These are phyloP conservation scores for Coemansia sp. DNA, from an alignment of 192 early-diverging fungal species.

Conservation along the genomic window DNA sequence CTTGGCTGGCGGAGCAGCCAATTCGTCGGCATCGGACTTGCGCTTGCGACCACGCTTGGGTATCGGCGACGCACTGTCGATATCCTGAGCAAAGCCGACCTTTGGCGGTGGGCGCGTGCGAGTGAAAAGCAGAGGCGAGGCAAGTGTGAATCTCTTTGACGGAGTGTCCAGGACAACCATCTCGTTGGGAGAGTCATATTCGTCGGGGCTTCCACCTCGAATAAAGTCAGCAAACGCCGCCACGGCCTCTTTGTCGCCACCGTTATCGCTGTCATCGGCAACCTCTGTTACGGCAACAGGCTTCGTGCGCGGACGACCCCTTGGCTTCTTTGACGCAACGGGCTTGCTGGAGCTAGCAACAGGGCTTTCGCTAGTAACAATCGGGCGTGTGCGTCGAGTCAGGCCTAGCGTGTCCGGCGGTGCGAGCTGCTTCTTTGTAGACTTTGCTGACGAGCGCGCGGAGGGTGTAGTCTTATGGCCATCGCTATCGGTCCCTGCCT, in stretches of 20 bases:
- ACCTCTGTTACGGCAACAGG: background rate
- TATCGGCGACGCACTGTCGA: slow-evolving; percentile 4
- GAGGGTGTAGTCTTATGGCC: slow-evolving; percentile 2
- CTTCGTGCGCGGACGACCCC: background rate
- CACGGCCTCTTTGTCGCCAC: background rate
- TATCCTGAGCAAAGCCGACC: background rate
- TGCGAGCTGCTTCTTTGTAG: background rate
- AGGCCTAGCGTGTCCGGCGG: slow-evolving; percentile 30
- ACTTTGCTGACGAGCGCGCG: background rate
- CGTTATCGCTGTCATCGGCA: slow-evolving; percentile 1
- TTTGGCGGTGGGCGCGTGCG: slow-evolving; percentile 1
- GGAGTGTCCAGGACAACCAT: background rate
- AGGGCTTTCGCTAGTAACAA: background rate
- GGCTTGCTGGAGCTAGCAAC: background rate
- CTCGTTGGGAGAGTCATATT: background rate
- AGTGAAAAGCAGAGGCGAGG: slow-evolving; percentile 1
- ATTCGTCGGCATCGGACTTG: background rate
- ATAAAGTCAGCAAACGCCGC: slow-evolving; percentile 6
- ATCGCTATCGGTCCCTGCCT: background rate
- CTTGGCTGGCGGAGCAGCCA: background rate
- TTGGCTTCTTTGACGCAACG: background rate
- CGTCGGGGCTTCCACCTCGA: background rate
- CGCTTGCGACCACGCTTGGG: slow-evolving; percentile 34
- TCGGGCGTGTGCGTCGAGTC: slow-evolving; percentile 15
- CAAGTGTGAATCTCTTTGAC: background rate